These are phyloP conservation scores for Fulvia fulva DNA, from an alignment of 2,329 filamentous ascomycete species.

Conservation along the genomic window DNA sequence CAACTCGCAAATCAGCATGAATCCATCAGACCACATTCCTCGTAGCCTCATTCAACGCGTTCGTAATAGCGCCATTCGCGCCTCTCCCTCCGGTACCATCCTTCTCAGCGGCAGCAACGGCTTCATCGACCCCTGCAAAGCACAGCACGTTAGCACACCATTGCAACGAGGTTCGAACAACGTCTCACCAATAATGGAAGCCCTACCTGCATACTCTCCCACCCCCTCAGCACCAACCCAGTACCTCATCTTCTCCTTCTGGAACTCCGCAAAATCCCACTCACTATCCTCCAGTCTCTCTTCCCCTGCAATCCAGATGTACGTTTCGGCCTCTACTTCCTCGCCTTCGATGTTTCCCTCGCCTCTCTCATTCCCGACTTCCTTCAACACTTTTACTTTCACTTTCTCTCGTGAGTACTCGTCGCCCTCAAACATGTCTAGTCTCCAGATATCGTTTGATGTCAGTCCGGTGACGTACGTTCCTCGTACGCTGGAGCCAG, in stretches of 20 bases:
- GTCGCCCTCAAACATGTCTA: slow-evolving; percentile 78
- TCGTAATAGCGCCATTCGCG: slow-evolving; percentile 39
- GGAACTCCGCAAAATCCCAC: slow-evolving; percentile 87
- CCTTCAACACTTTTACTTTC: slow-evolving; percentile 22
- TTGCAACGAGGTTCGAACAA: not conserved
- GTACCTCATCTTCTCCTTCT: slow-evolving; percentile 64
- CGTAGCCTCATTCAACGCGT: slow-evolving; percentile 32
- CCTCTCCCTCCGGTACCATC: slow-evolving; percentile 47
- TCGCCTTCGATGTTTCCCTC: slow-evolving; percentile 37
- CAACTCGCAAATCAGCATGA: not conserved
- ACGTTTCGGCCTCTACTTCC: slow-evolving; percentile 44
- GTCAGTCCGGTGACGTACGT: slow-evolving; percentile 75
- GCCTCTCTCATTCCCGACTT: slow-evolving; percentile 19
- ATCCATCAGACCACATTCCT: slow-evolving; percentile 33
- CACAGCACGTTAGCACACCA: slow-evolving; percentile 6
- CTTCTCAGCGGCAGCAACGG: slow-evolving; percentile 32
- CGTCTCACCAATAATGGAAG: slow-evolving; percentile 28
- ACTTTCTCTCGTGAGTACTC: slow-evolving; percentile 62
- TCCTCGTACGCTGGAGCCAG: slow-evolving; percentile 60
- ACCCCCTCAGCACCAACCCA: slow-evolving; percentile 53
- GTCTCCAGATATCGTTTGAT: slow-evolving; percentile 65
- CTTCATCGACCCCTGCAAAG: slow-evolving; percentile 44
- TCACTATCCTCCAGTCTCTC: slow-evolving; percentile 63
- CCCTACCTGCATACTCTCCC: slow-evolving; percentile 44
- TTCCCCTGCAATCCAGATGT: slow-evolving; percentile 49